Conservation (phyloP, 1,284 basidiomycete species). For the Ganoderma leucocontextum region DNA sequence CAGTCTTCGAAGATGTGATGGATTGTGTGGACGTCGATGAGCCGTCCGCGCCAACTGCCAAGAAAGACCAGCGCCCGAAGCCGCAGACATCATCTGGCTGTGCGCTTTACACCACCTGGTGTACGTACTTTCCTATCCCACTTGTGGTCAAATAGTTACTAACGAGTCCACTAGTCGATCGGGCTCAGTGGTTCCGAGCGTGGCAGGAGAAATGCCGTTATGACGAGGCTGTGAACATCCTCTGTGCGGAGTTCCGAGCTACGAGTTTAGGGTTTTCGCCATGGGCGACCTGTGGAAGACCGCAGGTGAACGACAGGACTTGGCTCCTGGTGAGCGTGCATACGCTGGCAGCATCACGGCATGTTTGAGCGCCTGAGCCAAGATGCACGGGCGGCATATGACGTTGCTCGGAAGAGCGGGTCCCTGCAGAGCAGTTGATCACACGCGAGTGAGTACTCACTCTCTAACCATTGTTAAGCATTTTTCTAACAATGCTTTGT, state of each 20-base stretch:
- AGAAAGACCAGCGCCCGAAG: neutral
- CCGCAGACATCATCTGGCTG: neutral
- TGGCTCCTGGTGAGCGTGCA: neutral
- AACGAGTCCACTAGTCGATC: neutral
- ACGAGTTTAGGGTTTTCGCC: neutral
- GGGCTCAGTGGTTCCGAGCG: neutral
- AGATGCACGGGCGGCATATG: neutral
- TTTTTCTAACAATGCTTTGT: neutral
- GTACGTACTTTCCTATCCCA: neutral
- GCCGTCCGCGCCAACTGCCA: too few species aligned
- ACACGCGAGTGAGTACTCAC: neutral
- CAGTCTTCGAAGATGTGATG: neutral
- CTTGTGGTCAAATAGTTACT: neutral
- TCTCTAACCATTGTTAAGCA: neutral
- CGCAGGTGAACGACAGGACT: neutral
- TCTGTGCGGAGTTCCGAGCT: neutral
- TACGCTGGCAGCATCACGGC: neutral
- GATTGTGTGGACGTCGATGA: neutral
- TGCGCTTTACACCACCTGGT: neutral
- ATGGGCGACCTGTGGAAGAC: neutral
- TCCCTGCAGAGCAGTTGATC: neutral
- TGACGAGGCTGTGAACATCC: neutral
- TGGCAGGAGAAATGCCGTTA: neutral
- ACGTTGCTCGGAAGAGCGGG: neutral
- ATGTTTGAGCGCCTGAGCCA: neutral